A percentile compares a stretch with the other conserved stretches of the same genome.
Conservation (phyloP, 306 rosid species). For the Begonia fuchsioides region DNA sequence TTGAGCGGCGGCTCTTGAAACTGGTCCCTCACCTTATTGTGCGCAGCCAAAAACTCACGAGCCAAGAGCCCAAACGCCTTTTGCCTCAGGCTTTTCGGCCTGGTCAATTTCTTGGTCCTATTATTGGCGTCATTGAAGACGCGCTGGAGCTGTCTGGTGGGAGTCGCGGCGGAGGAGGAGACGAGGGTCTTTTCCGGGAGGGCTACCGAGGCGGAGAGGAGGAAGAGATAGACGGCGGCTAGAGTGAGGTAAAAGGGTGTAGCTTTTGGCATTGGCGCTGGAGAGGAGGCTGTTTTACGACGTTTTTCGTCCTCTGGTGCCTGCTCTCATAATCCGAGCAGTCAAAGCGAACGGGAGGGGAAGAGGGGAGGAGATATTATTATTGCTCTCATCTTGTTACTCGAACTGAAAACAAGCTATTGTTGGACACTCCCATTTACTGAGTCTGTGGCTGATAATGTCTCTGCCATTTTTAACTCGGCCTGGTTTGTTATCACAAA, state of each 20-base stretch:
- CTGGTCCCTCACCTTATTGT: conserved; percentile 25
- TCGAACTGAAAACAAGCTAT: no score
- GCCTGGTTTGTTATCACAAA: no score
- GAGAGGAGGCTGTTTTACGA: not conserved
- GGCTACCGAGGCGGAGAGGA: not conserved
- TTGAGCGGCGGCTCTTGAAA: conserved; percentile 3
- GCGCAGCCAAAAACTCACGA: conserved; percentile 34
- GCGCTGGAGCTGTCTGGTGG: not conserved
- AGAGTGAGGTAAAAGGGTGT: not conserved
- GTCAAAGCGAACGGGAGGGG: not conserved
- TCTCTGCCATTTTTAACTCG: no score
- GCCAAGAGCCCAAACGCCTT: not conserved
- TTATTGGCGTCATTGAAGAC: not conserved
- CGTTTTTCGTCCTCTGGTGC: not conserved
- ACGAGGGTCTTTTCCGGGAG: not conserved
- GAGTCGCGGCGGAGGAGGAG: not conserved
- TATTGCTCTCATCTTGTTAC: no score
- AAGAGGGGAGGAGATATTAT: no score
- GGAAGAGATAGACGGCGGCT: not conserved
- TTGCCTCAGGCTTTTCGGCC: not conserved
- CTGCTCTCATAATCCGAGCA: not conserved
- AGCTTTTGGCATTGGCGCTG: not conserved
- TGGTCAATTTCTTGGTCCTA: not conserved
- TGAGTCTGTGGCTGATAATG: no score
- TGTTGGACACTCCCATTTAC: no score